These are phyloP conservation scores for Martiniozyma asiatica DNA, from an alignment of 1,139 yeast genomes.

Conservation along the genomic window DNA sequence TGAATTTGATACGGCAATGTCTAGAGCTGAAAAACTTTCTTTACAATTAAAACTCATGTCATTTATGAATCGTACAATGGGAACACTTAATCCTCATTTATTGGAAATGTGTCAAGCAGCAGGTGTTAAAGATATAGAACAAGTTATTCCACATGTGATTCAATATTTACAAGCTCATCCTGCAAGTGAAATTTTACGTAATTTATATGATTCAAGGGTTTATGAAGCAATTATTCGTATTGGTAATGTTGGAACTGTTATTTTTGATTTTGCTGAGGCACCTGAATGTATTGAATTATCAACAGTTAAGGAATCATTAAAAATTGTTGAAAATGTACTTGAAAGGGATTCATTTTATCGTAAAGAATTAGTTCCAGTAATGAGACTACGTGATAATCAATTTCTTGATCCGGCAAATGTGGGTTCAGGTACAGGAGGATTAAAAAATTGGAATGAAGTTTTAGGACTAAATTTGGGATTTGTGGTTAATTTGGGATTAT, in stretches of 20 bases:
- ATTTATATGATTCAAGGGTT: constrained; percentile 46
- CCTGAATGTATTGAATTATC: constrained; percentile 24
- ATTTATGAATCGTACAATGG: constrained; percentile 41
- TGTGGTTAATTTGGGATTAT: constrained; percentile 59
- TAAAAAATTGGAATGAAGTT: constrained; percentile 57
- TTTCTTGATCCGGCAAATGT: constrained; percentile 37
- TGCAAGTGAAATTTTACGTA: constrained; percentile 52
- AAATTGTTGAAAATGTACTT: constrained; percentile 37
- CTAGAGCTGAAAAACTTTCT: constrained; percentile 27
- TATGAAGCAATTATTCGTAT: constrained; percentile 45
- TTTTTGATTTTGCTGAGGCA: constrained; percentile 30
- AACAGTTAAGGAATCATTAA: constrained; percentile 28
- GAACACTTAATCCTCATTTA: constrained; percentile 53
- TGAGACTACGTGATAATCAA: constrained; percentile 23
- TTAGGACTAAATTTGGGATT: constrained; percentile 55
- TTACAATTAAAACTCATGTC: constrained; percentile 44
- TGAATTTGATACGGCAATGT: constrained; percentile 14
- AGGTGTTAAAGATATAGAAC: constrained; percentile 36
- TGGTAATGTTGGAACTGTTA: constrained; percentile 45
- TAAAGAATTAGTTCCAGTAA: constrained; percentile 36
- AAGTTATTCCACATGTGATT: constrained; percentile 32
- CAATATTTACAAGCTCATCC: constrained; percentile 47
- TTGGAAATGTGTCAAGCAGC: constrained; percentile 38
- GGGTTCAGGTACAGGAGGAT: constrained; percentile 42
- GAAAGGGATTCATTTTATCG: constrained; percentile 39